A percentile compares a stretch with the other conserved stretches of the same genome.
phyloP scores from a whole-genome alignment of 176 grass and related monocot species.

The Juncus inflexus region DNA sequence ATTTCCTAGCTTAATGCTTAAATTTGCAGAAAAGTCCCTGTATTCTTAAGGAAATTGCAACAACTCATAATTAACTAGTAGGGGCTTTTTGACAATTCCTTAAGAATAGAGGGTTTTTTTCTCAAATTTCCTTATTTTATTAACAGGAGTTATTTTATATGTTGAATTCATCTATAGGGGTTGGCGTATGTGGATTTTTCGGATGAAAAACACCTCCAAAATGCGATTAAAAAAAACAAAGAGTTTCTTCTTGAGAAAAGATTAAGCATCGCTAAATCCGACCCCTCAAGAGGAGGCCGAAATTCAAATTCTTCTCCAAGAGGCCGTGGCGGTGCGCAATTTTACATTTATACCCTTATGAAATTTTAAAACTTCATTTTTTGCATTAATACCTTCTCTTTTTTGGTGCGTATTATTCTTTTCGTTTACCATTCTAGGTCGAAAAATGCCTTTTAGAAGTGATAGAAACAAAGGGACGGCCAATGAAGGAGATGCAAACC shows the following conservation, averaged over 20 bases:
- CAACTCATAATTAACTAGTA: too few relatives aligned
- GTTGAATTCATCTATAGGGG: conserved; percentile 38
- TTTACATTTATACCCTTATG: not conserved
- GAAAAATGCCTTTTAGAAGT: conserved; percentile 32
- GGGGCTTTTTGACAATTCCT: too few relatives aligned
- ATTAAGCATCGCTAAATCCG: conserved; percentile 79
- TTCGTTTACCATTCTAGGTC: conserved; percentile 19
- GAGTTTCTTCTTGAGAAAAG: conserved; percentile 56
- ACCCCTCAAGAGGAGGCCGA: conserved; percentile 63
- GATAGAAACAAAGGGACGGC: conserved; percentile 17
- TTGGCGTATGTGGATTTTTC: conserved; percentile 95
- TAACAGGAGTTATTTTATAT: not conserved
- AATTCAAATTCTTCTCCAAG: conserved; percentile 39
- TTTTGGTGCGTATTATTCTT: not conserved
- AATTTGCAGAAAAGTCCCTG: too few relatives aligned
- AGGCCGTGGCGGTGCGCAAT: conserved; percentile 30
- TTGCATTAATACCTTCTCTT: not conserved
- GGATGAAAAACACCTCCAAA: conserved; percentile 71
- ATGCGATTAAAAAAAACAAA: conserved; percentile 83
- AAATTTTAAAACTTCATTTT: not conserved
- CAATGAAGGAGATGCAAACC: not conserved
- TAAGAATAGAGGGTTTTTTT: too few relatives aligned
- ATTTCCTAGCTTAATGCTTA: too few relatives aligned
- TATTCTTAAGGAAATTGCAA: too few relatives aligned
- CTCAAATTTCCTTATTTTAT: too few relatives aligned